Conservation (phyloP, 148 eudicot species). For the Rhododendron ferrugineum region DNA sequence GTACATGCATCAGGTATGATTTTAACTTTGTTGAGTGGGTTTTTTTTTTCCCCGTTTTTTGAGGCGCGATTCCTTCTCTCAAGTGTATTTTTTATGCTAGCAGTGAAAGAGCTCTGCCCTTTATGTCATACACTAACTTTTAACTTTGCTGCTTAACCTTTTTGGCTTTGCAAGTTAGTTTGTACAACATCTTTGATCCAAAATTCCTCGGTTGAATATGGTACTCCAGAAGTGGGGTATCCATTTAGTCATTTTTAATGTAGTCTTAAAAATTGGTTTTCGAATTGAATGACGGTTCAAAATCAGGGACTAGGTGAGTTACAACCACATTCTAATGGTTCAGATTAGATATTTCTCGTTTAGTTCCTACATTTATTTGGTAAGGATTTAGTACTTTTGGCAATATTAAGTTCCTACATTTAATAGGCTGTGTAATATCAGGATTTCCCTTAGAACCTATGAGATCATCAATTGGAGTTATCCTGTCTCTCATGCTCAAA, state of each 20-base stretch:
- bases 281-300: background rate
- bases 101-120: background rate
- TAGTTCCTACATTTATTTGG: background rate
- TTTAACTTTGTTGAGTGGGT: conserved; percentile 1
- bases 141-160: background rate
- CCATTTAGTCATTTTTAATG: background rate
- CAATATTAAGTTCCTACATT: background rate
- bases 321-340: background rate
- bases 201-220: background rate
- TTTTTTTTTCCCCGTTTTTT: too few relatives aligned
- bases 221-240: background rate
- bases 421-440: background rate
- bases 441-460: background rate
- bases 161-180: background rate
- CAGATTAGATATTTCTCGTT: background rate
- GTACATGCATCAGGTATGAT: conserved; percentile 63
- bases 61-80: background rate
- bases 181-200: background rate
- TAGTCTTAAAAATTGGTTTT: background rate
- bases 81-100: background rate
- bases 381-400: background rate
- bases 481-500: background rate
- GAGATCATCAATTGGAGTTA: background rate
- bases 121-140: background rate
- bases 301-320: background rate